Evolutionary conservation across 2,329 filamentous ascomycete species (phyloP), one percentile per base, ranked within the genome.

Genomic region (Penicillium sp.): DNA sequence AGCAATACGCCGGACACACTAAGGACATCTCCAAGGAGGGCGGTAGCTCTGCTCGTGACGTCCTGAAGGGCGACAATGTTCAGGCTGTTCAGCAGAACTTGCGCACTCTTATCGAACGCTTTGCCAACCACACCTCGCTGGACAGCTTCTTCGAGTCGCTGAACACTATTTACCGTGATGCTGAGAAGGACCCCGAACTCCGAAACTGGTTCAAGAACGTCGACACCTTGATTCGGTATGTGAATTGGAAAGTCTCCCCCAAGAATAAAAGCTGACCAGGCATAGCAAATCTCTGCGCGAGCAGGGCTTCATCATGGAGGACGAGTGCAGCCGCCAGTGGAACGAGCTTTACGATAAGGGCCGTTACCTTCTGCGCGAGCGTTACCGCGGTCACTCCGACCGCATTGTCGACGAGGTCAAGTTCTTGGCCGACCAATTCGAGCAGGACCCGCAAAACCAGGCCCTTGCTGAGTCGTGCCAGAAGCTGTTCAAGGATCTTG

Each of bases 81-180:
- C 77, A 84, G 52, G 79, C 81, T 52, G 91, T 90, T 50, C 90
- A 97, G 77, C 80, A 83, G 74, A 87, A 96, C 69, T 81, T 96
- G 55, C 90, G 87, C 79, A 90, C 86, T 9, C 80, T 99, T 21
- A 86, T 99, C 63, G 94, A 97, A 79, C 89, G 94, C 46, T 97
- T 97, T 66, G 94, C 94, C 70, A 97, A 99, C 74, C 87, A 87
- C 68, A 97, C 94, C 9, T 97, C 92, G 0, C 85, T 86, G 34
- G 88, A 95, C 60, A 90, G 96, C 62, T 79, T 97, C 4, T 91
- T 94, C 77, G 86, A 89, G 18, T 86, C 91, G 0, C 87, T 99
- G 72, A 87, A 91, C 63, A 83, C 86, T 60, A 87, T 99, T 64
- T 97, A 97, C 78, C 79, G 80, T 47, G 90, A 96, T 71, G 91